Conservation (phyloP, 2,329 filamentous ascomycete genomes). For the Clarireedia paspali region DNA sequence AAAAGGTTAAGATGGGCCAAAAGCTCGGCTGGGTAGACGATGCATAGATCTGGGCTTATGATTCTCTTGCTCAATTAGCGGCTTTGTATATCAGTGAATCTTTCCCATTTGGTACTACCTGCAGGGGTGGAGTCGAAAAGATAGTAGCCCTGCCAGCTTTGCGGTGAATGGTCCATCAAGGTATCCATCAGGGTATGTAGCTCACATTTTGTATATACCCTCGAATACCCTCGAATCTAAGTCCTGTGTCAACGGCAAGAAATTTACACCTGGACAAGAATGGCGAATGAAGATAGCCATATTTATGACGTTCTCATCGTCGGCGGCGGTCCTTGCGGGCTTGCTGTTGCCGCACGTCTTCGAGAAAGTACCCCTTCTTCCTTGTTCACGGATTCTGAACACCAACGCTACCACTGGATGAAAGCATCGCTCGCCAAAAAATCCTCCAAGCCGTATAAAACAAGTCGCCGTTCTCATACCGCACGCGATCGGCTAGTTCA, state of each 20-base stretch:
- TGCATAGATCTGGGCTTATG: conserved; percentile 13
- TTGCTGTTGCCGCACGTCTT: conserved; percentile 65
- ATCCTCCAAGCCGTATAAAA: conserved; percentile 29
- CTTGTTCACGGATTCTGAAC: conserved; percentile 77
- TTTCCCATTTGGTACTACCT: background rate
- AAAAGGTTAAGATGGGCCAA: conserved; percentile 83
- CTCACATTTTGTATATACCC: background rate
- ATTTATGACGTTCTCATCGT: conserved; percentile 54
- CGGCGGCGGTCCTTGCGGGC: conserved; percentile 67
- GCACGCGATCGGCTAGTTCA: conserved; percentile 27
- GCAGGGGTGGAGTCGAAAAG: background rate
- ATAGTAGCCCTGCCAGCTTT: too few species aligned
- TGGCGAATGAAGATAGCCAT: conserved; percentile 9
- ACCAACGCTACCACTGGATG: conserved; percentile 68
- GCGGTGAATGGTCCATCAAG: background rate
- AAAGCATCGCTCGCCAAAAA: conserved; percentile 49
- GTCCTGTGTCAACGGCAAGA: background rate
- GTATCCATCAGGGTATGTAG: conserved; percentile 12
- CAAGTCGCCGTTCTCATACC: conserved; percentile 29
- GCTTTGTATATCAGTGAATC: background rate
- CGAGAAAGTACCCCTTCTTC: conserved; percentile 67
- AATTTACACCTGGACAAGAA: background rate
- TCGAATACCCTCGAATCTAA: background rate
- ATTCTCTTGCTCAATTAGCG: background rate
- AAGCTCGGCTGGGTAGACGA: conserved; percentile 69